Conservation (phyloP, 73 alveolate species). For the Symbiodinium pilosum region DNA sequence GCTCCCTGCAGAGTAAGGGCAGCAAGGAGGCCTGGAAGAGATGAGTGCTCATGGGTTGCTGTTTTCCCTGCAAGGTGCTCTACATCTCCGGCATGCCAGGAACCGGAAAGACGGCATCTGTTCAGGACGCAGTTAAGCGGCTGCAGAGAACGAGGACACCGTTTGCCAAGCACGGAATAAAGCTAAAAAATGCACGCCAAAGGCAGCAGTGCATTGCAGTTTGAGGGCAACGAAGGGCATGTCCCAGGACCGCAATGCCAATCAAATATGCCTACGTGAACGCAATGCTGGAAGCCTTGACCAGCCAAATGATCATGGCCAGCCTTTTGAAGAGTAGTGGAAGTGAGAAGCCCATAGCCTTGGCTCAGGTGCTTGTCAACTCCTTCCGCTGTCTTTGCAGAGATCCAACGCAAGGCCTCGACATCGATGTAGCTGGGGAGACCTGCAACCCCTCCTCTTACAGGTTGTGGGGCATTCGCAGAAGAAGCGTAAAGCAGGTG, state of each 20-base stretch:
- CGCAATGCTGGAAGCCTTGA: slow-evolving; percentile 17
- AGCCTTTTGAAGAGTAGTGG: too few species aligned
- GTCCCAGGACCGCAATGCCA: neutral
- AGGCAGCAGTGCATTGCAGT: neutral
- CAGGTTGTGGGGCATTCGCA: neutral
- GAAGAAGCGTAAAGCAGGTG: neutral
- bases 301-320: neutral
- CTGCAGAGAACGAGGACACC: slow-evolving; percentile 74
- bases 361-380: slow-evolving; percentile 69
- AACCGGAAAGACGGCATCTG: slow-evolving; percentile 98
- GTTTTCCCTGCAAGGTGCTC: slow-evolving; percentile 36
- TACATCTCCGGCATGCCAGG: slow-evolving; percentile 99
- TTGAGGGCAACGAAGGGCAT: neutral
- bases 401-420: slow-evolving; percentile 48
- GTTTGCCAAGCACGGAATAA: too few species aligned
- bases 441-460: neutral
- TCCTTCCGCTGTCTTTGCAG: slow-evolving; percentile 72
- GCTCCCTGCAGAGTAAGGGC: neutral
- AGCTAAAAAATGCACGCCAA: too few species aligned
- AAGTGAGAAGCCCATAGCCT: too few species aligned
- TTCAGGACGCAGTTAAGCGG: slow-evolving; percentile 96
- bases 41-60: neutral
- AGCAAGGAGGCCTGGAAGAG: neutral
- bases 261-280: slow-evolving; percentile 38
- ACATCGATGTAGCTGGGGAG: too few species aligned